Percentiles rank a stretch among this genome's conserved stretches.
Evolutionary conservation across 2,329 filamentous ascomycete species (phyloP).

Genomic region (Colletotrichum salicis): DNA sequence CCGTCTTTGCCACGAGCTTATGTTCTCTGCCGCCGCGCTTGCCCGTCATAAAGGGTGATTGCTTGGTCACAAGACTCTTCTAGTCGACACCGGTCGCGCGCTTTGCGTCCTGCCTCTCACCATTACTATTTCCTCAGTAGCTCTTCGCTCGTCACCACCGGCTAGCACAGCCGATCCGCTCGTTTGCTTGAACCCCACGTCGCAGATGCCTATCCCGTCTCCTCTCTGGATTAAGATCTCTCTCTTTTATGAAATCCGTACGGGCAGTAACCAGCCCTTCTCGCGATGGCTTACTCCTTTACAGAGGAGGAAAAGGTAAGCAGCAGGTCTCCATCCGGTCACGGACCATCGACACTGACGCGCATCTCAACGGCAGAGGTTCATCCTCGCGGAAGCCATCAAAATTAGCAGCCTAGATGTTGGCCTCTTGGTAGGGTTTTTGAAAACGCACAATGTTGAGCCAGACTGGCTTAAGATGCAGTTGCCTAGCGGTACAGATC

Average conservation of each 20-base stretch:
- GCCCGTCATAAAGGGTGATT: constrained; percentile 11
- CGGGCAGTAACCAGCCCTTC: background rate
- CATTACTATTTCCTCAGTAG: constrained; percentile 16
- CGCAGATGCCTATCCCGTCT: constrained; percentile 33
- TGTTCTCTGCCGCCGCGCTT: constrained; percentile 15
- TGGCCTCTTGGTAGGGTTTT: constrained; percentile 57
- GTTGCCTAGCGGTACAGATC: constrained; percentile 55
- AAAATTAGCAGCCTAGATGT: constrained; percentile 64
- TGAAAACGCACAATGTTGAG: constrained; percentile 49
- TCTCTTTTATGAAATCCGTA: constrained; percentile 14
- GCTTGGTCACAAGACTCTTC: background rate
- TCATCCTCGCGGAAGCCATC: constrained; percentile 68
- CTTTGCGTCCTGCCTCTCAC: background rate
- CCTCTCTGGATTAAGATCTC: background rate
- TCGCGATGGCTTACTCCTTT: constrained; percentile 47
- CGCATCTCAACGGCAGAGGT: constrained; percentile 55
- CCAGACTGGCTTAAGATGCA: constrained; percentile 61
- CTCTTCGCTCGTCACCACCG: background rate
- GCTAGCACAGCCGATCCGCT: constrained; percentile 19
- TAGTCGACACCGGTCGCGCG: constrained; percentile 13
- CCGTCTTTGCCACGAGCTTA: constrained; percentile 13
- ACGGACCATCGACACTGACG: constrained; percentile 8
- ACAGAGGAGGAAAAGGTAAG: constrained; percentile 64
- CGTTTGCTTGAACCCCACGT: constrained; percentile 12
- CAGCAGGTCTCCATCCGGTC: constrained; percentile 33